phyloP scores from a whole-genome alignment of 208 protist species.

The Leishmania braziliensis region DNA sequence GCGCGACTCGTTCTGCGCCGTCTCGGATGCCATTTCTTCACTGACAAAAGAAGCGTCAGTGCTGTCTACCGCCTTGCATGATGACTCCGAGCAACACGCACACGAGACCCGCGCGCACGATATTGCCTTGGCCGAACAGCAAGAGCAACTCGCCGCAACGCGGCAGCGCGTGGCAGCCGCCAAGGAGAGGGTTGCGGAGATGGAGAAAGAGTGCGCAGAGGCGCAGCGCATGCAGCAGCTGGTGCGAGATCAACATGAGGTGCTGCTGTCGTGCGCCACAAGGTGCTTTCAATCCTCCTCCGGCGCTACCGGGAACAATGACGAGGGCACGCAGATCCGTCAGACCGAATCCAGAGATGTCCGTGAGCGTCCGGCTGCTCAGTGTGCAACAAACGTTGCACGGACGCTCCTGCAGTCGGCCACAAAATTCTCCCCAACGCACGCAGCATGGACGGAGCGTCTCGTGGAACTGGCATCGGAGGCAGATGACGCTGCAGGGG shows the following conservation, averaged over 20 bases:
- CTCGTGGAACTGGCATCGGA: constrained; percentile 3
- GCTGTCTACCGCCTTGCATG: background rate
- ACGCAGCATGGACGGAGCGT: constrained; percentile 2
- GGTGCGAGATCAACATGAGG: constrained; percentile 8
- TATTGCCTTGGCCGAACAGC: constrained; percentile 10
- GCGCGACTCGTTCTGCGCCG: constrained; percentile 1
- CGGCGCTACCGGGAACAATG: background rate
- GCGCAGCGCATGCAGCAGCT: constrained; percentile 4
- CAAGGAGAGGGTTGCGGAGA: background rate
- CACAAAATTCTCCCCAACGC: background rate
- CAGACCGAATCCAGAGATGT: background rate
- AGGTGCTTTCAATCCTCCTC: background rate
- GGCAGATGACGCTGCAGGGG: background rate
- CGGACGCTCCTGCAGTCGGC: background rate
- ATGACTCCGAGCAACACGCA: constrained; percentile 7
- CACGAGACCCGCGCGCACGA: background rate
- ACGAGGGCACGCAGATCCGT: background rate
- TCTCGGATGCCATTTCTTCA: background rate
- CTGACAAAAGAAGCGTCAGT: background rate
- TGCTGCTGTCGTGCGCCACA: background rate
- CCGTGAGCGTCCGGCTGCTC: background rate
- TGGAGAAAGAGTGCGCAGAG: constrained; percentile 21
- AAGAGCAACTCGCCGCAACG: constrained; percentile 10
- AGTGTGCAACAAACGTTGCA: background rate
- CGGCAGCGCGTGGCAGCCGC: constrained; percentile 17